Percentiles rank a stretch among this genome's conserved stretches.
These are phyloP conservation scores for Pleurotus ostreatus DNA, from an alignment of 768 basidiomycete species.

Conservation along the genomic window DNA sequence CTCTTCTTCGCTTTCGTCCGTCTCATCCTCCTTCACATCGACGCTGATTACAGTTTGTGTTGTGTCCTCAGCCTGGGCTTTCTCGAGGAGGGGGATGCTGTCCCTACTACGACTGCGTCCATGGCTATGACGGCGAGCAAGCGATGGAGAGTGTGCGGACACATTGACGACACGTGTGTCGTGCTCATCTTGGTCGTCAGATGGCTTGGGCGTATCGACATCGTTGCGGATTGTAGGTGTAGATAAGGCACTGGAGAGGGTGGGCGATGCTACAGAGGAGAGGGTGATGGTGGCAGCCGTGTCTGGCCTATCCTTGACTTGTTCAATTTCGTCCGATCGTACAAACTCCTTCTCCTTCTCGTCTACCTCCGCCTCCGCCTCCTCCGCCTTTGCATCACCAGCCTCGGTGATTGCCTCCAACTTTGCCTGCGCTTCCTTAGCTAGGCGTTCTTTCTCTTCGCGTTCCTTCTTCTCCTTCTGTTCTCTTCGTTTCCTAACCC, in stretches of 20 bases:
- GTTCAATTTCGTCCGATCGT: neutral
- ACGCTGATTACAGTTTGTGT: conserved; percentile 7
- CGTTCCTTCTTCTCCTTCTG: conserved; percentile 47
- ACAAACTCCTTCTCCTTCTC: neutral
- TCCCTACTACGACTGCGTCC: conserved; percentile 16
- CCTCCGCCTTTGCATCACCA: conserved; percentile 11
- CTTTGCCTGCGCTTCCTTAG: conserved; percentile 24
- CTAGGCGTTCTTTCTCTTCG: conserved; percentile 40
- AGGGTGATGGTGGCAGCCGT: neutral
- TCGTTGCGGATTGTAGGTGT: neutral
- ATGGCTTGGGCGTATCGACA: neutral
- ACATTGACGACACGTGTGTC: conserved; percentile 29
- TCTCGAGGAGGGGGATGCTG: conserved; percentile 12
- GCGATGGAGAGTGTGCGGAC: conserved; percentile 23
- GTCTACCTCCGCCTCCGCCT: conserved; percentile 7
- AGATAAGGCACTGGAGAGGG: neutral
- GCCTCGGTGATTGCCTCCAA: conserved; percentile 14
- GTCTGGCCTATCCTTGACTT: neutral
- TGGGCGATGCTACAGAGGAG: neutral
- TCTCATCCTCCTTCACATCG: conserved; percentile 14
- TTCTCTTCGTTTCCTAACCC: conserved; percentile 67
- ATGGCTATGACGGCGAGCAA: conserved; percentile 13
- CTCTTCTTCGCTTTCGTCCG: conserved; percentile 17
- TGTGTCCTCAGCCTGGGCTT: conserved; percentile 16
- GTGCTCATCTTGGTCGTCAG: conserved; percentile 23